Evolutionary conservation across 208 protist genomes (phyloP), one percentile per base, ranked within the genome.

Genomic region (Crithidia bombi): DNA sequence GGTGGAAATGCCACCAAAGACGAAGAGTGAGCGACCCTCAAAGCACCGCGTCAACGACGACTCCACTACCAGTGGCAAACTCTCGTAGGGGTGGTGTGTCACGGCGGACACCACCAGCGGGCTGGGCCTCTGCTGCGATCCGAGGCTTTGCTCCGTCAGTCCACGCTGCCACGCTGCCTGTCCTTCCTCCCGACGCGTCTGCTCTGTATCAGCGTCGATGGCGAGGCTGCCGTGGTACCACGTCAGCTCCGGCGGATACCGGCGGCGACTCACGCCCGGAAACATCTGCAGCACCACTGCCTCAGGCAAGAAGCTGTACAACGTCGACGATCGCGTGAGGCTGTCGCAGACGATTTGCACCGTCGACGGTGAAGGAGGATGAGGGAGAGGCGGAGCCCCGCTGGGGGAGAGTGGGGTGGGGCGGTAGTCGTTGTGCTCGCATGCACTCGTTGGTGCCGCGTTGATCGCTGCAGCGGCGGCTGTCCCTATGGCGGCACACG

Each of bases 171-270:
- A 89, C 43, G 32, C 38, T 52, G 54, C 35, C 59, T 79, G 65
- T 5, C 52, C 75, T 26, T 65, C 62, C n/a, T 59, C 67, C 28
- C 78, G 79, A 5, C 75, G 68, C 39, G 62, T 52, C 70, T 46
- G 39, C 64, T 85, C 83, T 47, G 63, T 59, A 15, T 28, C 66
- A 11, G 26, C 52, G n/a, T 52, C 50, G 44, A 89, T 70, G 36
- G 28, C 43, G 21, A 87, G 78, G 25, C 62, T 59, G 30, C 86
- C 86, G 64, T 92, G 86, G 59, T 81, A 87, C 78, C 86, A 92
- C 14, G 87, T 73, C 59, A 92, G 57, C 46, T 81, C 71, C 0
- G 76, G 73, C 36, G 77, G 69, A 67, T 82, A 83, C 51, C 72
- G 73, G 36, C 35, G 54, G 38, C 64, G 64, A 56, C 78, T 83